Evolutionary conservation across 2,329 filamentous ascomycete genomes (phyloP), one percentile per base, ranked within the genome.

Genomic region (Claviceps sp.): DNA sequence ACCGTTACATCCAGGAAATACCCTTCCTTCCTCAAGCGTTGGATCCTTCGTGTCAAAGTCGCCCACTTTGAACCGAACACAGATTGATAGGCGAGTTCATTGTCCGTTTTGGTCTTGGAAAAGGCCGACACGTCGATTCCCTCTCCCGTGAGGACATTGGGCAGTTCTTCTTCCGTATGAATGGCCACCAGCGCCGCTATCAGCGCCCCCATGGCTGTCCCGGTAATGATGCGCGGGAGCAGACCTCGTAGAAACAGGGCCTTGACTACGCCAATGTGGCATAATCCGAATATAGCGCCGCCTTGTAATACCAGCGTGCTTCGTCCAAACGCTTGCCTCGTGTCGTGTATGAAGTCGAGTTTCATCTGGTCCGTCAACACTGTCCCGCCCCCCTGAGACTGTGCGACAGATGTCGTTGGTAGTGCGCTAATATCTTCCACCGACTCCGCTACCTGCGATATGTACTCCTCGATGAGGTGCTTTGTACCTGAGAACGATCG

Each of bases 181-280:
- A 93, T 85, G 5, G 87, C 86, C 2, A 97, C 87, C 30, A 96
- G 72, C 13, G 89, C 88, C 1, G 89, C 90, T 57, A 95, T 91
- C 60, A 96, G 71, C 8, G 90, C 91, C 14, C 91, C 91, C 0
- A 88, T 95, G 4, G 86, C 90, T 1, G 88, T 95, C 8, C 91
- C 91, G 0, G 88, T 88, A 59, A 97, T 90, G 60, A 96, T 95
- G 44, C 88, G 80, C 4, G 93, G 91, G 46, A 96, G 73, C 16
- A 96, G 70, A 0, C 87, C 87, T 30, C 86, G 79, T 38, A 89
- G 70, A 67, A 90, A 87, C 42, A 96, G 71, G 2, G 89, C 89
- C 63, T 91, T 95, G 41, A 95, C 86, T 5, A 96, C 88, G 6
- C 90, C 90, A 4, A 96, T 67, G 66, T 96, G 91, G 60, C 88